A percentile compares a stretch with the other conserved stretches of the same genome.
Conservation (phyloP, 257 asterid species). For the Solanum sparsipilum region DNA sequence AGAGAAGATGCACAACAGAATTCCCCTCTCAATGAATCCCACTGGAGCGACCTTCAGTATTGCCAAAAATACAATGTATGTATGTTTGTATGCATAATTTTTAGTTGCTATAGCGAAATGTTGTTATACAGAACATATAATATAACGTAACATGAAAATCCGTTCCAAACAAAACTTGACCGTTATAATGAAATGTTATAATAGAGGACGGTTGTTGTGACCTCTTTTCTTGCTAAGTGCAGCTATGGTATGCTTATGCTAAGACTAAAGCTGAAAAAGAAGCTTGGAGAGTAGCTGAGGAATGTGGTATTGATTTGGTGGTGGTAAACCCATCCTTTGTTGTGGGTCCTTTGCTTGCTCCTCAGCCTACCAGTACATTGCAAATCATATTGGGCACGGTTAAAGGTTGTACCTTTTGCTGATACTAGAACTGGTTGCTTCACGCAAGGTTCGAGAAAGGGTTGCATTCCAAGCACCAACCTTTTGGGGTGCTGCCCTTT, state of each 20-base stretch:
- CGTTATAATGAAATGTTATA: background rate
- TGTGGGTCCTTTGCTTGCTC: conserved; percentile 82
- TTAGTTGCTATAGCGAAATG: background rate
- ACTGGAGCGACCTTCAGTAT: conserved; percentile 79
- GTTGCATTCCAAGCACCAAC: background rate
- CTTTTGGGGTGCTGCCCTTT: background rate
- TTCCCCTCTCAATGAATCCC: conserved; percentile 82
- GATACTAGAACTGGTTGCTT: background rate
- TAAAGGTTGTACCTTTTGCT: conserved; percentile 36
- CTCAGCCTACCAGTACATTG: conserved; percentile 81
- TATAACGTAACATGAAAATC: background rate
- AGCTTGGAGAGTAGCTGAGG: conserved; percentile 70
- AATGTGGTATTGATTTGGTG: conserved; percentile 55
- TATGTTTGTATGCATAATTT: background rate
- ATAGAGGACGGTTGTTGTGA: background rate
- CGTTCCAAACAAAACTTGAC: background rate
- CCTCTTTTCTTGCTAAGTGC: conserved; percentile 11
- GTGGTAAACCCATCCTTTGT: conserved; percentile 84
- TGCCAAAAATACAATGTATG: conserved; percentile 61
- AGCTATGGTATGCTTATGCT: conserved; percentile 94
- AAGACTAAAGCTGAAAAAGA: conserved; percentile 72
- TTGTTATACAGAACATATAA: background rate
- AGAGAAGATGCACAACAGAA: conserved; percentile 42
- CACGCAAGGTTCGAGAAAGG: background rate
- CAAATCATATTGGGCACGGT: conserved; percentile 36